These are phyloP conservation scores for Sechiopsis laciniata DNA, from an alignment of 306 rosid genomes.

Conservation along the genomic window DNA sequence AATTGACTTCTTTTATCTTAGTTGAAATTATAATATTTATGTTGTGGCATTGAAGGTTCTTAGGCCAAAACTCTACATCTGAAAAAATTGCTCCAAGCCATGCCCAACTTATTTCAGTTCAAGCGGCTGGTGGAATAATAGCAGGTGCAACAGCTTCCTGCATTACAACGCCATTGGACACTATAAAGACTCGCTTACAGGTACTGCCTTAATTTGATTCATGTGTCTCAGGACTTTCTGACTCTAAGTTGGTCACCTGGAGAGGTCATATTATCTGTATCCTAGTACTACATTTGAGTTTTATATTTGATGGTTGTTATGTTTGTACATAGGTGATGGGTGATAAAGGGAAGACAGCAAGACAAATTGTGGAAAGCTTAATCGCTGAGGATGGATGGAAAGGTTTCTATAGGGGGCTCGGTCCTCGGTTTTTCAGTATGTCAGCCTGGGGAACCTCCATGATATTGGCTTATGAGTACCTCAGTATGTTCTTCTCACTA, in stretches of 20 bases:
- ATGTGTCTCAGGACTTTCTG: not conserved
- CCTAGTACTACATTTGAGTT: not conserved
- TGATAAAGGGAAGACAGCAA: conserved; percentile 54
- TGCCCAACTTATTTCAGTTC: conserved; percentile 54
- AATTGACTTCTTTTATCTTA: not conserved
- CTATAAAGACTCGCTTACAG: conserved; percentile 94
- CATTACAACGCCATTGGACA: conserved; percentile 83
- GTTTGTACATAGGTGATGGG: conserved; percentile 52
- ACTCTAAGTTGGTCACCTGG: not conserved
- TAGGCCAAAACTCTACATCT: conserved; percentile 28
- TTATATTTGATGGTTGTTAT: conserved; percentile 22
- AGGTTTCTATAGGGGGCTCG: conserved; percentile 85
- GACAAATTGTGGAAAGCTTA: conserved; percentile 68
- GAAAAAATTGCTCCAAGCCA: conserved; percentile 41
- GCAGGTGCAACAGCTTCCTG: conserved; percentile 88
- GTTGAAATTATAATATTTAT: not conserved
- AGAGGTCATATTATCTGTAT: not conserved
- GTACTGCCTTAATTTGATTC: conserved; percentile 20
- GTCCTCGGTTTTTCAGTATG: conserved; percentile 92
- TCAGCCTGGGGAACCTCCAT: conserved; percentile 97
- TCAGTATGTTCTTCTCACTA: conserved; percentile 49
- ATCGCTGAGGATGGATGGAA: conserved; percentile 80
- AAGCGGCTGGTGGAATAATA: conserved; percentile 75
- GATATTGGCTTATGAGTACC: conserved; percentile 83
- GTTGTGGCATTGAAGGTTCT: conserved; percentile 32